Base-by-base conservation (phyloP, 108 stramenopile genomes). In the Fistulifera pelliculosa region DNA sequence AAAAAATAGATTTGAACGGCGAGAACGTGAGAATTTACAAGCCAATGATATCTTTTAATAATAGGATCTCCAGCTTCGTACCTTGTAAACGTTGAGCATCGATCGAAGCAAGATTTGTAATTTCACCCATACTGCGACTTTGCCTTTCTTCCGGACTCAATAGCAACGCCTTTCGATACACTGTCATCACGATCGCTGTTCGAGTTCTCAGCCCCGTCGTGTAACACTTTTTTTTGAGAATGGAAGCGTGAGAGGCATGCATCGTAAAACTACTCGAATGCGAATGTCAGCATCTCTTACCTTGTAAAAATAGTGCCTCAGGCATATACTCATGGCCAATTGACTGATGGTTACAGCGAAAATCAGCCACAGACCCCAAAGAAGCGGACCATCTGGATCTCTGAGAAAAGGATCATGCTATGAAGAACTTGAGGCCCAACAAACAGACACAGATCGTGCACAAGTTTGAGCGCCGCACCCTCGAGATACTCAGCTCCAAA, bases 241-340 rank as follows among this genome's bases (percentile, higher is more conserved):
- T 3, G 31, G 31, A 35, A 35, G 67, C 3, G 31, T 35, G 31
- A 35, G 31, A 6, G 3, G 31, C 8, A 8, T 8, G n/a, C n/a
- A n/a, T n/a, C n/a, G n/a, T n/a, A n/a, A n/a, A n/a, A n/a, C n/a
- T n/a, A n/a, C n/a, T n/a, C n/a, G n/a, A n/a, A n/a, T n/a, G 31
- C 31, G 31, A 8, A 3, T 35, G 31, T 35, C 31, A 6, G 8
- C 3, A 35, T 35, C 31, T 6, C 31, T 35, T 35, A 35, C 31
- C 31, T 35, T 65, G 68, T 79, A 90, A 67, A 96, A 98, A 73
- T 98, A 98, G 58, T 96, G 93, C 24, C 93, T 79, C 22, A 96
- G 71, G 25, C 80, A 77, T 45, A 94, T 61, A 11, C 78, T 72
- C 83, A 83, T 88, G 47, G 70, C 56, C 50, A 93, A 54, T 62